phyloP scores from a whole-genome alignment of 2,329 filamentous ascomycete genomes.

The Alternaria novae-zelandiae region DNA sequence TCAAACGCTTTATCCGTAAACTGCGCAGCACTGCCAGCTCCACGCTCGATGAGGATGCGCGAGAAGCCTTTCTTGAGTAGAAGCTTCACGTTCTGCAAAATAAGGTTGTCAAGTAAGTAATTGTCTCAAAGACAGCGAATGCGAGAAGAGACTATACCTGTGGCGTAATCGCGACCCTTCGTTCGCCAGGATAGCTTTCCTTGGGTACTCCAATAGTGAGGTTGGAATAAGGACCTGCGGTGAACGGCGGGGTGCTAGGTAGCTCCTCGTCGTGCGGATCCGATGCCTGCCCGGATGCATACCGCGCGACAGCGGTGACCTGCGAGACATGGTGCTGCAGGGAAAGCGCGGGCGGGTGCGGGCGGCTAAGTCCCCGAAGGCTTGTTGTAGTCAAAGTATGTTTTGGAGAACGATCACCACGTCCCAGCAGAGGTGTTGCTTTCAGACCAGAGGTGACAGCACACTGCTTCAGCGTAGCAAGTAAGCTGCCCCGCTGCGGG shows the following conservation, averaged over 20 bases:
- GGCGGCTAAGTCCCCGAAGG: constrained; percentile 32
- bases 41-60: constrained; percentile 77
- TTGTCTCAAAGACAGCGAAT: background rate
- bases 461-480: constrained; percentile 26
- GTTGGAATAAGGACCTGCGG: constrained; percentile 66
- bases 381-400: constrained; percentile 18
- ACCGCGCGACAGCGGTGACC: constrained; percentile 34
- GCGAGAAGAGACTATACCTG: constrained; percentile 47
- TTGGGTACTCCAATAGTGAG: constrained; percentile 80
- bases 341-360: constrained; percentile 28
- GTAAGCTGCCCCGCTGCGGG: constrained; percentile 26
- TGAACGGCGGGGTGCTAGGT: constrained; percentile 44
- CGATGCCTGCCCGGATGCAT: constrained; percentile 39
- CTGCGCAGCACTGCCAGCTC: constrained; percentile 78
- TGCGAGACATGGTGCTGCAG: constrained; percentile 40
- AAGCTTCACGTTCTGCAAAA: constrained; percentile 69
- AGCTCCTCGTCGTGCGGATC: constrained; percentile 46
- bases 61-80: constrained; percentile 86
- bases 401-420: constrained; percentile 22
- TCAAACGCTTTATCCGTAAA: constrained; percentile 80
- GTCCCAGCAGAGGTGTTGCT: constrained; percentile 25
- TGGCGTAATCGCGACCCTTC: constrained; percentile 83
- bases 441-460: constrained; percentile 22
- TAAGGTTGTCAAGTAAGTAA: background rate
- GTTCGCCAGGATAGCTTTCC: constrained; percentile 79